Percentiles rank a stretch among this genome's conserved stretches.
Conservation (phyloP, 768 basidiomycete species). For the Lentinus tigrinus region DNA sequence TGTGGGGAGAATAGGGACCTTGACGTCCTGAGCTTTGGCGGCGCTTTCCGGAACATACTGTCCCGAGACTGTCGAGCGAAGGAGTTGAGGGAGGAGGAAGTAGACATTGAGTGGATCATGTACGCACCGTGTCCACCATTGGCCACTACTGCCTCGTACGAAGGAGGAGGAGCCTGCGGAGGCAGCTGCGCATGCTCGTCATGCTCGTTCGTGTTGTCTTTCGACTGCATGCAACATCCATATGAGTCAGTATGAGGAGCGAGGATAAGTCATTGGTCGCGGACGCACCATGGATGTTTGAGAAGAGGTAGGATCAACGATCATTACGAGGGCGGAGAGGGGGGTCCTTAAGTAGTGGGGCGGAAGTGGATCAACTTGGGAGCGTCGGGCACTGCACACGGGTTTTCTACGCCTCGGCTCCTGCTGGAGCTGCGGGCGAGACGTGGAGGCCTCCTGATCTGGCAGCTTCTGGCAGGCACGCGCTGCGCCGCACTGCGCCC, state of each 20-base stretch:
- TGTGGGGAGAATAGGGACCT: conserved; percentile 14
- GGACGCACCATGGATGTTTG: conserved; percentile 18
- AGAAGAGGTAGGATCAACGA: conserved; percentile 15
- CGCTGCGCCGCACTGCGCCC: conserved; percentile 7
- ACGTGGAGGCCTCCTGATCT: neutral
- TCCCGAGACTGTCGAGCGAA: conserved; percentile 9
- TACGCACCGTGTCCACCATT: conserved; percentile 12
- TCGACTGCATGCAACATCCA: neutral
- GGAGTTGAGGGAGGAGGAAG: neutral
- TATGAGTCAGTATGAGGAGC: neutral
- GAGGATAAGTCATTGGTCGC: no score
- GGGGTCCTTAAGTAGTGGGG: conserved; percentile 7
- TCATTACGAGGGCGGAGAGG: conserved; percentile 10
- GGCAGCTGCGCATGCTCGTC: conserved; percentile 9
- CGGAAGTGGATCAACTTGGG: conserved; percentile 3
- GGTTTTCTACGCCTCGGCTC: conserved; percentile 10
- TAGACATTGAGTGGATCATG: no score
- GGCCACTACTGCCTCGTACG: conserved; percentile 27
- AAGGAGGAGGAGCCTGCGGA: conserved; percentile 28
- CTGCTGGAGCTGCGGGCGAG: conserved; percentile 1
- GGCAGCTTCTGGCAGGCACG: neutral
- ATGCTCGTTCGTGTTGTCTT: neutral
- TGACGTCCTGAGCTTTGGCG: conserved; percentile 17
- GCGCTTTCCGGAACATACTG: conserved; percentile 21
- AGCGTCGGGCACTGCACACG: neutral